Evolutionary conservation across 768 basidiomycete species (phyloP), one percentile per base, ranked within the genome.

Genomic region (Clitopilus hobsonii): DNA sequence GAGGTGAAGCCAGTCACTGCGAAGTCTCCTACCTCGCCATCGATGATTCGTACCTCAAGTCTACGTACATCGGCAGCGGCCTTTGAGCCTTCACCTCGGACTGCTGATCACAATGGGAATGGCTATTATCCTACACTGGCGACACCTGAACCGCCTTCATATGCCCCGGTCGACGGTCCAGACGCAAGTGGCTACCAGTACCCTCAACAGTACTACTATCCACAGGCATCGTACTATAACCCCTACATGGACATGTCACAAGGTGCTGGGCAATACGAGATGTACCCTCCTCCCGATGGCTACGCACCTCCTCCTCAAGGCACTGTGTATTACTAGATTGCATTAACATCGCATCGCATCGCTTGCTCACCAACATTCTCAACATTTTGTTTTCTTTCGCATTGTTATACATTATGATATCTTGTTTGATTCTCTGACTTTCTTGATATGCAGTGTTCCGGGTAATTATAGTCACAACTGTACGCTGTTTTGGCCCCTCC

Each of bases 201-300:
- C 63, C 80, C 79, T 30, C 77, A 81, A 61, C 77, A 45, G 41
- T 20, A 75, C 36, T 88, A 88, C 72, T 90, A 87, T 68, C 88
- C 85, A 67, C 84, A 85, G 22, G 85, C 86, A 51, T 76, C 79
- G 57, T 89, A 89, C 61, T 89, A 89, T 67, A 72, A 80, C 56
- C 79, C 75, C 38, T 88, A 87, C 71, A 71, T 86, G 74, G 88
- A 88, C 68, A 77, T 83, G 79, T 76, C 84, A 41, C 85, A 84
- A 60, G 68, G n/a, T n/a, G n/a, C 74, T 58, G 78, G 81, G 66
- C 81, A 80, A 61, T 89, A 88, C 69, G 86, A 87, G 60, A 75
- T 81, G 78, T 88, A 87, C 69, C 73, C 78, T 54, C 73, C 78
- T 54, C 67, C 76, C 64, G 80, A 83, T 38, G 56, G 52, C 18